Percentiles rank a stretch among this genome's conserved stretches.
Conservation (phyloP, 1,284 basidiomycete species). For the Pterula multifida region DNA sequence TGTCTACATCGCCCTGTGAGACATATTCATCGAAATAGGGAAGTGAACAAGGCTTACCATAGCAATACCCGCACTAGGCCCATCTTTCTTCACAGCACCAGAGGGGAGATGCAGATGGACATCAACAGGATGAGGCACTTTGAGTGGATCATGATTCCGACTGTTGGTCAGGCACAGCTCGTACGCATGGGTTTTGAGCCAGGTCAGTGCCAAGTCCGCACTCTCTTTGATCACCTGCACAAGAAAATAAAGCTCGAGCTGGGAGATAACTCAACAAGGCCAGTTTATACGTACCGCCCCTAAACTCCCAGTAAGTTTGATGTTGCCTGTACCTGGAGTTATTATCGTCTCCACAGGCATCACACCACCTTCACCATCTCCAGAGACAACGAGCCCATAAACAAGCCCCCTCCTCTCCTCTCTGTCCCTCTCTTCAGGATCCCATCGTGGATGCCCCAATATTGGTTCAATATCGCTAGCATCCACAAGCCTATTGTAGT, state of each 20-base stretch:
- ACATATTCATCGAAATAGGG: neutral
- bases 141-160: slow-evolving; percentile 62
- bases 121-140: slow-evolving; percentile 59
- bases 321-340: slow-evolving; percentile 57
- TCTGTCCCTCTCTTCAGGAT: slow-evolving; percentile 66
- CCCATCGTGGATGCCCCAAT: slow-evolving; percentile 73
- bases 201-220: slow-evolving; percentile 76
- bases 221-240: slow-evolving; percentile 75
- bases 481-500: slow-evolving; percentile 55
- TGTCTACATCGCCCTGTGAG: slow-evolving; percentile 26
- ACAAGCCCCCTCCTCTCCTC: slow-evolving; percentile 64
- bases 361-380: slow-evolving; percentile 80
- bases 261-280: neutral
- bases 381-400: slow-evolving; percentile 82
- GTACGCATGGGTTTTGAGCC: slow-evolving; percentile 78
- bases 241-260: slow-evolving; percentile 6
- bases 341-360: slow-evolving; percentile 72
- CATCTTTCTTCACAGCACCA: slow-evolving; percentile 85
- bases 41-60: slow-evolving; percentile 38
- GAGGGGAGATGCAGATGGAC: slow-evolving; percentile 83
- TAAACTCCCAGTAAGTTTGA: slow-evolving; percentile 74
- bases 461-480: slow-evolving; percentile 74
- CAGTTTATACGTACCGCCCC: slow-evolving; percentile 43
- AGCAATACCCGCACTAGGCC: slow-evolving; percentile 80
- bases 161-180: slow-evolving; percentile 66